Evolutionary conservation across 805 yeast species (phyloP).

Genomic region (Saturnispora sanitii): DNA sequence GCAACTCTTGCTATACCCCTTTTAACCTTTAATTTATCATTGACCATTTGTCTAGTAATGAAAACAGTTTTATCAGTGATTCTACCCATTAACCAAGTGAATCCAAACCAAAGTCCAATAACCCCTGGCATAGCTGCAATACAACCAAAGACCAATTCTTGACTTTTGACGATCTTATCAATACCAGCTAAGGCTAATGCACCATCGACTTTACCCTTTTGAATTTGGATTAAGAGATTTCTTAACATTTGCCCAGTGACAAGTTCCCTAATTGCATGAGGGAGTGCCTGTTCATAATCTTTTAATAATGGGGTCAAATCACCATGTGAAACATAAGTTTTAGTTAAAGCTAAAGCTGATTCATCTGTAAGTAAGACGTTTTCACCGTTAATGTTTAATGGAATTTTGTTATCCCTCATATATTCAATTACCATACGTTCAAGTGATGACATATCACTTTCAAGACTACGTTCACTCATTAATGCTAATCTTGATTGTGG

Average conservation of each 20-base stretch:
- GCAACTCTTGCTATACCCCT: constrained; percentile 15
- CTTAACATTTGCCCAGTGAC: constrained; percentile 64
- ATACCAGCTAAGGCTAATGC: constrained; percentile 84
- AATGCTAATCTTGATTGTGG: constrained; percentile 63
- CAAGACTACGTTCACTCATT: constrained; percentile 67
- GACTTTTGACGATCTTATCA: constrained; percentile 79
- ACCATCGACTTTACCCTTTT: constrained; percentile 92
- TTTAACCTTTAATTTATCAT: constrained; percentile 1
- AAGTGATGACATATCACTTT: constrained; percentile 68
- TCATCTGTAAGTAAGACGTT: not conserved
- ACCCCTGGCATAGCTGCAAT: constrained; percentile 82
- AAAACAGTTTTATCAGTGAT: not conserved
- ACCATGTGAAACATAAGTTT: constrained; percentile 51
- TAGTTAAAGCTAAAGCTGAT: constrained; percentile 23
- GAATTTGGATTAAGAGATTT: constrained; percentile 81
- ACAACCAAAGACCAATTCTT: constrained; percentile 87
- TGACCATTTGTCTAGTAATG: not conserved
- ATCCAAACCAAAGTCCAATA: constrained; percentile 41
- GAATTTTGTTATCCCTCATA: constrained; percentile 30
- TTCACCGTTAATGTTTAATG: constrained; percentile 5
- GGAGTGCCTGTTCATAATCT: constrained; percentile 68
- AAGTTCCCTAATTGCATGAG: constrained; percentile 54
- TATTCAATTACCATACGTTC: constrained; percentile 84
- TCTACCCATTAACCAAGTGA: constrained; percentile 11
- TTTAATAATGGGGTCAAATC: constrained; percentile 73